These are phyloP conservation scores for Lentinus brumalis DNA, from an alignment of 768 basidiomycete genomes.

Conservation along the genomic window DNA sequence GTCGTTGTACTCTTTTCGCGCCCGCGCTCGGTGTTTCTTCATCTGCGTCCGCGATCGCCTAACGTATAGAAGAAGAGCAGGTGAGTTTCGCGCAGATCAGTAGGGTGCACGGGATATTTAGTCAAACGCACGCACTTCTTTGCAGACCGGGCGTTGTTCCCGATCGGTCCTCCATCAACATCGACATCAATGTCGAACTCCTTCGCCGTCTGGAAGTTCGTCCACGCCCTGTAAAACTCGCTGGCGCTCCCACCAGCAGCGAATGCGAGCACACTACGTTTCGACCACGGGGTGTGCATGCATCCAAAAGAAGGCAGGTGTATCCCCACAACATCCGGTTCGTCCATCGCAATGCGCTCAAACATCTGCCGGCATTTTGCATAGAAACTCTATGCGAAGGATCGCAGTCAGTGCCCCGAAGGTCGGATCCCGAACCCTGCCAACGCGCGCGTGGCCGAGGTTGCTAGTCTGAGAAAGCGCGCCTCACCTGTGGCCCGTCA, in stretches of 20 bases:
- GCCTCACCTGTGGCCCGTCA: background rate
- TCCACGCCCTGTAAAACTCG: background rate
- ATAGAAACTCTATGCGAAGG: background rate
- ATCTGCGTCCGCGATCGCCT: background rate
- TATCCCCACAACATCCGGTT: background rate
- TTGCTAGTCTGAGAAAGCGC: background rate
- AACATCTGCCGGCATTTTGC: slow-evolving; percentile 1
- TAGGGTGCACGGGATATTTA: too few species aligned
- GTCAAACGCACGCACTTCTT: background rate
- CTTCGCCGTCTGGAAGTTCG: background rate
- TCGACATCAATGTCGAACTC: background rate
- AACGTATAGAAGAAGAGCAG: too few species aligned
- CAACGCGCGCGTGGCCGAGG: background rate
- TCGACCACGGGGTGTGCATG: background rate
- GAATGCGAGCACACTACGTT: background rate
- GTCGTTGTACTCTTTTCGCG: background rate
- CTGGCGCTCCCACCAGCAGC: background rate
- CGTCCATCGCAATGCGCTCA: background rate
- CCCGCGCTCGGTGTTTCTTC: background rate
- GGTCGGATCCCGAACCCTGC: too few species aligned
- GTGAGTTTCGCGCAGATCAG: too few species aligned
- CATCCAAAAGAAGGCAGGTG: background rate
- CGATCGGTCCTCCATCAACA: background rate
- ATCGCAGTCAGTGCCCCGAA: background rate
- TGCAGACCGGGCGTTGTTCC: background rate